A percentile compares a stretch with the other conserved stretches of the same genome.
These are phyloP conservation scores for Aspergillus proliferans DNA, from an alignment of 2,329 filamentous ascomycete species.

Conservation along the genomic window DNA sequence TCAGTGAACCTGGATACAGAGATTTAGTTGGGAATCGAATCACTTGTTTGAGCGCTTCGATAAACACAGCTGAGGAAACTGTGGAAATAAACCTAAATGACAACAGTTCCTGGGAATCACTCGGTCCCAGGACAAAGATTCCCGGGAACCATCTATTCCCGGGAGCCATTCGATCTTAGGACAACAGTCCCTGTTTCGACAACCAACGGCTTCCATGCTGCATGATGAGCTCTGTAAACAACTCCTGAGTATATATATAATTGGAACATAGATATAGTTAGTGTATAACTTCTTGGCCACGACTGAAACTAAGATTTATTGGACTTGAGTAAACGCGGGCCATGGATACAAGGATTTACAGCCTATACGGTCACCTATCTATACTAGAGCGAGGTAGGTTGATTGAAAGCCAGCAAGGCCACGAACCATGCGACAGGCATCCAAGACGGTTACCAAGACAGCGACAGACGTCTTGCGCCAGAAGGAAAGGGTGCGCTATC, in stretches of 20 bases:
- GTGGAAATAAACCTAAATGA: neutral
- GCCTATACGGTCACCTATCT: neutral
- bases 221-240: too few species aligned
- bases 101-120: too few species aligned
- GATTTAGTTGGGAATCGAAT: neutral
- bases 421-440: neutral
- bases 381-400: neutral
- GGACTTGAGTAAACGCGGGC: too few species aligned
- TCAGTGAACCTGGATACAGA: neutral
- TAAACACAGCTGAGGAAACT: neutral
- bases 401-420: neutral
- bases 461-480: neutral
- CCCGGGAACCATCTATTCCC: too few species aligned
- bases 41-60: neutral
- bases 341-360: too few species aligned
- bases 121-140: too few species aligned
- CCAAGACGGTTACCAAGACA: neutral
- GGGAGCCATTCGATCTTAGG: too few species aligned
- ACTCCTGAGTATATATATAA: too few species aligned
- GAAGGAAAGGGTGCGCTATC: neutral
- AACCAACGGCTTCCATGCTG: too few species aligned
- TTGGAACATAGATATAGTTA: neutral
- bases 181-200: too few species aligned
- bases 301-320: too few species aligned
- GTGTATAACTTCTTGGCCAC: too few species aligned